Evolutionary conservation across 208 protist species (phyloP).

Genomic region (Acanthamoeba lenticulata): DNA sequence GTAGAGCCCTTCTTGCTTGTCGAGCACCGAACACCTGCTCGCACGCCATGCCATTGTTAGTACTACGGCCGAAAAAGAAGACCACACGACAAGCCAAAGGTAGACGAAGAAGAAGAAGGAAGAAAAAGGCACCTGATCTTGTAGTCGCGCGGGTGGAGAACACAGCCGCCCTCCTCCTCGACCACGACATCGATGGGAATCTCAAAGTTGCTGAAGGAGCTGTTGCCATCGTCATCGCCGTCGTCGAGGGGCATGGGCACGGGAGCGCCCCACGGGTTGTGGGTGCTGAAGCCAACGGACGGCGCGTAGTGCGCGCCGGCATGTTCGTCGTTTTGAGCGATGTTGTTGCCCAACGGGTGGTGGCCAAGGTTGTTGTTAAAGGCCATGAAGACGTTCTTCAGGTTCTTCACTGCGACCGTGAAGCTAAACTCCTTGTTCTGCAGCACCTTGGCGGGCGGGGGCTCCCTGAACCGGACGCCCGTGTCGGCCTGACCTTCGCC

Average conservation of each 20-base stretch:
- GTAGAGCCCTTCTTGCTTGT: constrained; percentile 66
- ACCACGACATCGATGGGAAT: constrained; percentile 60
- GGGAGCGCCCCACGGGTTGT: constrained; percentile 64
- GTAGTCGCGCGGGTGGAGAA: constrained; percentile 52
- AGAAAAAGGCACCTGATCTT: neutral
- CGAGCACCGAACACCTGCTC: constrained; percentile 26
- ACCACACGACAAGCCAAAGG: neutral
- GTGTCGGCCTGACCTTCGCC: neutral
- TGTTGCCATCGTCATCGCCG: neutral
- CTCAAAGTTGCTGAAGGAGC: constrained; percentile 34
- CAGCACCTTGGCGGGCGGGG: constrained; percentile 51
- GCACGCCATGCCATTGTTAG: neutral
- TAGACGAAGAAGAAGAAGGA: neutral
- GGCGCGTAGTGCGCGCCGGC: constrained; percentile 1
- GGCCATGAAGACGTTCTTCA: neutral
- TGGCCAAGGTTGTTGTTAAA: neutral
- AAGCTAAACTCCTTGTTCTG: constrained; percentile 70
- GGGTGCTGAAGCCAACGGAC: neutral
- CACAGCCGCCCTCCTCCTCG: constrained; percentile 56
- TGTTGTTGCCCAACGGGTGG: neutral
- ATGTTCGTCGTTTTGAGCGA: neutral
- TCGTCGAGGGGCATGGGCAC: constrained; percentile 49
- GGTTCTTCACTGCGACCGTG: constrained; percentile 16
- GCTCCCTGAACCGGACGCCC: constrained; percentile 44
- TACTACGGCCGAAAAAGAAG: no score